Evolutionary conservation across 768 basidiomycete genomes (phyloP).

Genomic region (Kwoniella heveanensis): DNA sequence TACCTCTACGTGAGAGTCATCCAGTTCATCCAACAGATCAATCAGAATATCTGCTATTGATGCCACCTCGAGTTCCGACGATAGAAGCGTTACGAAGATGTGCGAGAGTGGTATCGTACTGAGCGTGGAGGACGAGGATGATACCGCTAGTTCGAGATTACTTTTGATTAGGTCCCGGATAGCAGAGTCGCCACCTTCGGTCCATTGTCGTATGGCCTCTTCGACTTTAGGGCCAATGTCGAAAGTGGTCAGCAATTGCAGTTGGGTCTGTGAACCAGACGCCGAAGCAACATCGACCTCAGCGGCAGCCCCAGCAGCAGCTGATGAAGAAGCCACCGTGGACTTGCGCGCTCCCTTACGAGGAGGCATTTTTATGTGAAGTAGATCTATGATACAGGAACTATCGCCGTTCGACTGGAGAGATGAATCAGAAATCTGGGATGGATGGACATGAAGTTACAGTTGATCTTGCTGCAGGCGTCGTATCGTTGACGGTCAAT

Average conservation of each 20-base stretch:
- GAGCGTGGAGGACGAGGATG: constrained; percentile 4
- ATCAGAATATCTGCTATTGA: constrained; percentile 17
- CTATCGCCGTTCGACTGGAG: background rate
- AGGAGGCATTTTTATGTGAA: constrained; percentile 10
- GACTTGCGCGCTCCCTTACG: constrained; percentile 10
- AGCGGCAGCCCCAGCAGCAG: background rate
- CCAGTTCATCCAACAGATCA: constrained; percentile 6
- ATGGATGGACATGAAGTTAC: background rate
- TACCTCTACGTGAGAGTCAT: constrained; percentile 15
- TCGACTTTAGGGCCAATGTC: constrained; percentile 14
- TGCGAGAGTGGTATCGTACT: constrained; percentile 18
- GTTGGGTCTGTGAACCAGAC: constrained; percentile 1
- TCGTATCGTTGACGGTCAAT: no score
- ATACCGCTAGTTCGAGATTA: constrained; percentile 10
- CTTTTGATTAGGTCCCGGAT: constrained; percentile 2
- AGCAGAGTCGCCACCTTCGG: constrained; percentile 7
- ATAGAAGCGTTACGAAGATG: constrained; percentile 9
- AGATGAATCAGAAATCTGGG: background rate
- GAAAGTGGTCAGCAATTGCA: background rate
- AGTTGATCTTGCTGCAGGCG: no score
- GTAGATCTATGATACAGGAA: background rate
- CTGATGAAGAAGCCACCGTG: background rate
- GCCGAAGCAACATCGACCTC: background rate
- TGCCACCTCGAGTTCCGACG: constrained; percentile 9
- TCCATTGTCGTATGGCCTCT: constrained; percentile 18